Evolutionary conservation across 2,329 filamentous ascomycete species (phyloP).

Genomic region (Stagonosporopsis chrysanthemi): DNA sequence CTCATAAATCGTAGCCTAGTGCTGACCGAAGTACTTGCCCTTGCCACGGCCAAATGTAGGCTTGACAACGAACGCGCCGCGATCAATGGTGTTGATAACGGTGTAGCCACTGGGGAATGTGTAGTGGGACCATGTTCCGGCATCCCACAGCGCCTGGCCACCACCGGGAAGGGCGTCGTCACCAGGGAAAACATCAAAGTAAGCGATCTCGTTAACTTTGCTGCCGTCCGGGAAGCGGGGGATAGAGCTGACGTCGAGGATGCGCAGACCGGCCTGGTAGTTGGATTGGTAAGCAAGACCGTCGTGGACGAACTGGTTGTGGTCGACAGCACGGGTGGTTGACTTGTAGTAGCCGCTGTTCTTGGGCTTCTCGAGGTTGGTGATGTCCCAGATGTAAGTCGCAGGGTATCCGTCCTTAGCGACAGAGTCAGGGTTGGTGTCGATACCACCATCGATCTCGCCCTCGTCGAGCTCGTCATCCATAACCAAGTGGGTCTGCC

Average conservation of each 20-base stretch:
- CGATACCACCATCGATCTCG: slow-evolving; percentile 32
- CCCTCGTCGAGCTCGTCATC: slow-evolving; percentile 52
- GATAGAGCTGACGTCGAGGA: slow-evolving; percentile 53
- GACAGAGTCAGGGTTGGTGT: slow-evolving; percentile 32
- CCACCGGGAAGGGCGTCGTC: slow-evolving; percentile 47
- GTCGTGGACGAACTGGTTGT: slow-evolving; percentile 56
- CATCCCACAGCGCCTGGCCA: slow-evolving; percentile 50
- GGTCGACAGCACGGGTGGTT: slow-evolving; percentile 50
- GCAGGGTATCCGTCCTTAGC: slow-evolving; percentile 47
- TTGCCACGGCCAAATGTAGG: slow-evolving; percentile 35
- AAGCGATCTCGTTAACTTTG: slow-evolving; percentile 52
- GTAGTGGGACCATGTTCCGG: slow-evolving; percentile 54
- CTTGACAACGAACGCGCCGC: slow-evolving; percentile 49
- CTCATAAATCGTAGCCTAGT: slow-evolving; percentile 1
- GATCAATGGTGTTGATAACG: slow-evolving; percentile 60
- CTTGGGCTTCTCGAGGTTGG: slow-evolving; percentile 44
- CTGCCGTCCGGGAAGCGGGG: slow-evolving; percentile 47
- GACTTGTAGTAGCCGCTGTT: slow-evolving; percentile 55
- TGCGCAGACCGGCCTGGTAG: slow-evolving; percentile 54
- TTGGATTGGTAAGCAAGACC: slow-evolving; percentile 54
- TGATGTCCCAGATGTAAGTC: slow-evolving; percentile 50
- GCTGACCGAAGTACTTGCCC: slow-evolving; percentile 37
- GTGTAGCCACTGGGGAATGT: slow-evolving; percentile 53
- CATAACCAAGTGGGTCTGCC: slow-evolving; percentile 48
- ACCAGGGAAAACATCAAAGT: slow-evolving; percentile 53